Conservation (phyloP, 2,329 filamentous ascomycete species). For the Fusarium ramigenum region DNA sequence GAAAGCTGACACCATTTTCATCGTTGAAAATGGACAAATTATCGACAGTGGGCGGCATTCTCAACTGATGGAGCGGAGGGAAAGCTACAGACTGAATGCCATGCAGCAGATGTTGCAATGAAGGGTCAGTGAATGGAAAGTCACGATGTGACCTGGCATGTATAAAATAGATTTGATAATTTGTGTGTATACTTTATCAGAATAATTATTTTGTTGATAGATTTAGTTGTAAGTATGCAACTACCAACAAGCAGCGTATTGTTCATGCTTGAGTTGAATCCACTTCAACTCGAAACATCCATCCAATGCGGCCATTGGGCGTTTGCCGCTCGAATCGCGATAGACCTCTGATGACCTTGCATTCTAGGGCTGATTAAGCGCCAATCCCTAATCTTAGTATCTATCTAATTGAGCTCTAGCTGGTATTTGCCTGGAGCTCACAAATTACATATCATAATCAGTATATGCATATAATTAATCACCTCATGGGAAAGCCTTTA, state of each 20-base stretch:
- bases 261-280: neutral
- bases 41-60: constrained; percentile 62
- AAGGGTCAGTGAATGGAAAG: neutral
- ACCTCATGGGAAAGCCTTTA: neutral
- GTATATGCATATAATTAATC: neutral
- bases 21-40: constrained; percentile 62
- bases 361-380: constrained; percentile 20
- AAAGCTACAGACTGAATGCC: constrained; percentile 62
- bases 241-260: neutral
- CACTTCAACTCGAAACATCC: neutral
- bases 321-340: neutral
- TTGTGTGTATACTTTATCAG: neutral
- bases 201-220: neutral
- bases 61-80: constrained; percentile 61
- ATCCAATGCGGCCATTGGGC: neutral
- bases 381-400: neutral
- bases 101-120: constrained; percentile 58
- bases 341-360: neutral
- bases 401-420: constrained; percentile 1
- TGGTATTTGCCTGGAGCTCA: neutral
- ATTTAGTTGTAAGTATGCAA: neutral
- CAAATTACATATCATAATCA: neutral
- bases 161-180: neutral
- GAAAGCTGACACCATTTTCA: constrained; percentile 64
- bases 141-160: neutral